These are phyloP conservation scores for Fagopyrum tataricum DNA, from an alignment of 148 eudicot species.

Conservation along the genomic window DNA sequence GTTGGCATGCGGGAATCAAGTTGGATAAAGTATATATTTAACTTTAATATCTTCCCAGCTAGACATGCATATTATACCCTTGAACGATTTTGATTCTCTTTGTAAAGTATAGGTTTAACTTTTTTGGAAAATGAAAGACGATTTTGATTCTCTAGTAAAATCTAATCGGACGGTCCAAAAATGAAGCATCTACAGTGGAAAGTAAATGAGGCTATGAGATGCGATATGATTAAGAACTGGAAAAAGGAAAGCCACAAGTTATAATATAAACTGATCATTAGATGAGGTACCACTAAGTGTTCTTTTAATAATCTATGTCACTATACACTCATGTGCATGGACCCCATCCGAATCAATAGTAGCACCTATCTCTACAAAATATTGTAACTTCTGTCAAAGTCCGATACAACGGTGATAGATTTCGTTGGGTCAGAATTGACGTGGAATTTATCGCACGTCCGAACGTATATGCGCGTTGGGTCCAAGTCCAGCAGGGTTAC, in stretches of 20 bases:
- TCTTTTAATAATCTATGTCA: conserved; percentile 3
- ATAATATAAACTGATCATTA: conserved; percentile 11
- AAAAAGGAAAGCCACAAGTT: conserved; percentile 1
- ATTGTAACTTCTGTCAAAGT: too few relatives aligned
- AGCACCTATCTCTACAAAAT: neutral
- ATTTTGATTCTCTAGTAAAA: neutral
- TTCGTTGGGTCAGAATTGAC: too few relatives aligned
- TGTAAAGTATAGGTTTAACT: neutral
- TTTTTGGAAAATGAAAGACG: neutral
- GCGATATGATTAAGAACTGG: conserved; percentile 10
- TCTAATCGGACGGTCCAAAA: neutral
- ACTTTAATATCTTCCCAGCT: neutral
- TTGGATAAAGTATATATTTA: neutral
- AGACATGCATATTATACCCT: neutral
- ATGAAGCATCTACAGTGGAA: conserved; percentile 5
- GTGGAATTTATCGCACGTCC: too few relatives aligned
- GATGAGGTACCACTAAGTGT: conserved; percentile 11
- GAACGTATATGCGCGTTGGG: too few relatives aligned
- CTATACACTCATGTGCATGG: neutral
- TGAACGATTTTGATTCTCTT: neutral
- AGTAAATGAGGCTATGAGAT: conserved; percentile 1
- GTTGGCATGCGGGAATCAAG: neutral
- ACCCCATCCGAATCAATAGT: neutral
- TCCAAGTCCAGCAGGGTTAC: too few relatives aligned
- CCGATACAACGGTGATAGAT: too few relatives aligned